phyloP scores from a whole-genome alignment of 2,329 filamentous ascomycete species.

The Colletotrichum aenigma region DNA sequence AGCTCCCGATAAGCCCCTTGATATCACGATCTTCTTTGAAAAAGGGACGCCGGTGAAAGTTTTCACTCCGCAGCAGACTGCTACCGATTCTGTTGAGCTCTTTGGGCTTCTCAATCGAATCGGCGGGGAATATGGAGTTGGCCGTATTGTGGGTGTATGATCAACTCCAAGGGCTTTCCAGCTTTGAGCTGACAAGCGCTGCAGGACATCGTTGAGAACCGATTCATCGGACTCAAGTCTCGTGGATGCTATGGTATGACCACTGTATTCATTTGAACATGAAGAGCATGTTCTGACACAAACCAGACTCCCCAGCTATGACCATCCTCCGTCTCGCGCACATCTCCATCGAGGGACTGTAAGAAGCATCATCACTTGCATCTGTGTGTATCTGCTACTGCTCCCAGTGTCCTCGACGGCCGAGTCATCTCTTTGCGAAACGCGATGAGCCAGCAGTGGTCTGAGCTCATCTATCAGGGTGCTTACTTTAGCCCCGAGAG shows the following conservation, averaged over 20 bases:
- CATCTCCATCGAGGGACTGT: constrained; percentile 57
- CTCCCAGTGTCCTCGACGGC: constrained; percentile 49
- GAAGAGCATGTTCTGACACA: background rate
- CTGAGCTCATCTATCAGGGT: constrained; percentile 44
- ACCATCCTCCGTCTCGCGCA: constrained; percentile 32
- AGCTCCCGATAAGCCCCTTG: constrained; percentile 67
- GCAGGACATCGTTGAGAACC: constrained; percentile 48
- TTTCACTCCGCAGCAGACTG: constrained; percentile 53
- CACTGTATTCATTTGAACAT: background rate
- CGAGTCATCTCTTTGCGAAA: constrained; percentile 58
- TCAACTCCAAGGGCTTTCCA: rapidly evolving
- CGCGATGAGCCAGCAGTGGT: constrained; percentile 49
- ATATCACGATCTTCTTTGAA: constrained; percentile 69
- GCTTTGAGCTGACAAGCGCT: rapidly evolving
- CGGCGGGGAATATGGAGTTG: constrained; percentile 67
- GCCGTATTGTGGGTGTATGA: constrained; percentile 62
- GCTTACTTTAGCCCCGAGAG: constrained; percentile 54
- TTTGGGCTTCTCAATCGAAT: constrained; percentile 70
- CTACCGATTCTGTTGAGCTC: constrained; percentile 68
- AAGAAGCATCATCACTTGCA: background rate
- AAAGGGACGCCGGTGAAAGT: constrained; percentile 72
- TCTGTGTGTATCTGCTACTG: background rate
- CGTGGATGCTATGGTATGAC: constrained; percentile 54
- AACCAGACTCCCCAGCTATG: constrained; percentile 24
- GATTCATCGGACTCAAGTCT: constrained; percentile 35